Conservation (phyloP, 2,329 filamentous ascomycete species). For the Claviceps maximensis region DNA sequence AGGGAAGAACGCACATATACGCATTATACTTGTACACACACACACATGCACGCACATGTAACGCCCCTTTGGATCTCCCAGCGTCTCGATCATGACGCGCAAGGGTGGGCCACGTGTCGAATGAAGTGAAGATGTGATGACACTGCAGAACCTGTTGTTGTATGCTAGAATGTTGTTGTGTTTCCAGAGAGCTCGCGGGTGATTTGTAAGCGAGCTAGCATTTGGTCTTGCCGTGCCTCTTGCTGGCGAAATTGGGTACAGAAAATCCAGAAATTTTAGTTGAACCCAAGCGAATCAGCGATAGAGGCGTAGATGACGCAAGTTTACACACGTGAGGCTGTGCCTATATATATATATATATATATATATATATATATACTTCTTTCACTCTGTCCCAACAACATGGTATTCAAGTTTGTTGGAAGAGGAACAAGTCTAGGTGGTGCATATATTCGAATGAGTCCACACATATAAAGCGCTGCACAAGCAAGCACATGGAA, state of each 20-base stretch:
- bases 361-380: too few species aligned
- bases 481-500: too few species aligned
- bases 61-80: neutral
- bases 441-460: too few species aligned
- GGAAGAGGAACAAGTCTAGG: too few species aligned
- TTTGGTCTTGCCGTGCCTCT: neutral
- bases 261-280: neutral
- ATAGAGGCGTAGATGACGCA: neutral
- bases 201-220: neutral
- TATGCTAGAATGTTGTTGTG: neutral
- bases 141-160: neutral
- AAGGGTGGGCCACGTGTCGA: neutral
- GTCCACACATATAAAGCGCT: too few species aligned
- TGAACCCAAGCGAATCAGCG: neutral
- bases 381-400: too few species aligned
- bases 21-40: too few species aligned
- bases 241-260: slow-evolving; percentile 1
- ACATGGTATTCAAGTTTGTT: too few species aligned
- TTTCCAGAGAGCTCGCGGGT: neutral
- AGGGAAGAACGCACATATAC: neutral
- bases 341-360: too few species aligned
- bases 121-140: neutral
- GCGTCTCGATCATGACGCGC: neutral
- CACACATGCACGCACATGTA: neutral
- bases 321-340: neutral